Evolutionary conservation across 805 yeast species (phyloP).

Genomic region (Suhomyces prunicola): DNA sequence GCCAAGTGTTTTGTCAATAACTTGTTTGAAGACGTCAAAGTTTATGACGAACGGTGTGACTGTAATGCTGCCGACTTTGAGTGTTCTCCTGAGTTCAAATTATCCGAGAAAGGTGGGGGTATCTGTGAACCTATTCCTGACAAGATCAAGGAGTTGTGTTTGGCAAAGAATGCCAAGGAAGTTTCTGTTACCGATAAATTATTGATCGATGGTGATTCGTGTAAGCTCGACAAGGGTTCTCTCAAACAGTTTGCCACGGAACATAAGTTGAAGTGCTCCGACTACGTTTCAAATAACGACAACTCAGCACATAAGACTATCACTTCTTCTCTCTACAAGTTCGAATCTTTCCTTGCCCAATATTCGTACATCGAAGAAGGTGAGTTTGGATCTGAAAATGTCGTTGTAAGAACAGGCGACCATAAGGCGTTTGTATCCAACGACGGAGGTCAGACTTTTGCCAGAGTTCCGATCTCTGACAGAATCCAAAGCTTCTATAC

Average conservation of each 20-base stretch:
- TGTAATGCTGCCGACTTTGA: constrained; percentile 70
- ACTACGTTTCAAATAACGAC: constrained; percentile 12
- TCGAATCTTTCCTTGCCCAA: constrained; percentile 52
- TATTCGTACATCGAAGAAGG: constrained; percentile 63
- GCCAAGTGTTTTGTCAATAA: constrained; percentile 61
- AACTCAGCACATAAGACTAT: constrained; percentile 21
- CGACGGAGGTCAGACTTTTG: constrained; percentile 61
- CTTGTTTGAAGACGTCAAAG: constrained; percentile 44
- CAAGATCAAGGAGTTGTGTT: constrained; percentile 24
- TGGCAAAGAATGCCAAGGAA: constrained; percentile 15
- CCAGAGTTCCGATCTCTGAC: constrained; percentile 34
- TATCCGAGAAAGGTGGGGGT: constrained; percentile 26
- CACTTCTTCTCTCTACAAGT: constrained; percentile 34
- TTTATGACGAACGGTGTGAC: constrained; percentile 53
- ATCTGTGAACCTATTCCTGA: constrained; percentile 46
- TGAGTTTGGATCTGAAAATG: constrained; percentile 31
- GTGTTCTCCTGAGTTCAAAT: constrained; percentile 52
- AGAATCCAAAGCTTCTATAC: constrained; percentile 53
- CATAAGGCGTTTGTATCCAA: constrained; percentile 61
- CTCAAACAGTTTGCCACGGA: constrained; percentile 23
- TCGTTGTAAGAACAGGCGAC: constrained; percentile 56
- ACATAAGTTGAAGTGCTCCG: constrained; percentile 36
- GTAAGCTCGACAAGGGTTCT: constrained; percentile 28
- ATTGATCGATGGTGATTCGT: constrained; percentile 43
- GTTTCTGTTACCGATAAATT: constrained; percentile 38